A percentile compares a stretch with the other conserved stretches of the same genome.
Evolutionary conservation across 345 rosid genomes (phyloP).

Genomic region (Syzygium aromaticum): DNA sequence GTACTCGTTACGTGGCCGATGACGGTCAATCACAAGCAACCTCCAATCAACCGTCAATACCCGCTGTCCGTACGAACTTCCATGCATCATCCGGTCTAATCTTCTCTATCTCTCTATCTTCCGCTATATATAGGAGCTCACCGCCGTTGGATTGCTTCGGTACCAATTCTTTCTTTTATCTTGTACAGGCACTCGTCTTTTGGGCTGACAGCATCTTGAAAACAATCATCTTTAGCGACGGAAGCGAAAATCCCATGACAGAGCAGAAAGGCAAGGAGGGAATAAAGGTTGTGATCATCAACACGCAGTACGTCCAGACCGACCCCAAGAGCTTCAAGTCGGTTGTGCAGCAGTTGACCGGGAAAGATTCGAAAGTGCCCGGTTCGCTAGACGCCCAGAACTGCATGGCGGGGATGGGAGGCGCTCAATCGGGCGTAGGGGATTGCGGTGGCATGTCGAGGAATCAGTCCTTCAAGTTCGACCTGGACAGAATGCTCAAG

Average conservation of each 20-base stretch:
- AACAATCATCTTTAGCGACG: background rate
- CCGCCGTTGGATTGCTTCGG: background rate
- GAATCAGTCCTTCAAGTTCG: constrained; percentile 16
- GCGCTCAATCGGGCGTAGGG: background rate
- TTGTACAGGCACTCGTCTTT: background rate
- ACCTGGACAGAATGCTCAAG: constrained; percentile 27
- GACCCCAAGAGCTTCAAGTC: constrained; percentile 43
- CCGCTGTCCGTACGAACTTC: background rate
- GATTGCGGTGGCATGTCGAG: constrained; percentile 5
- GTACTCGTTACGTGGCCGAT: background rate
- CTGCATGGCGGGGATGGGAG: background rate
- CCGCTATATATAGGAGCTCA: background rate
- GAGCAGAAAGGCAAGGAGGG: background rate
- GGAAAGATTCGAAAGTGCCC: constrained; percentile 33
- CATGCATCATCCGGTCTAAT: background rate
- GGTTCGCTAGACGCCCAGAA: background rate
- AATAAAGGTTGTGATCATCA: constrained; percentile 38
- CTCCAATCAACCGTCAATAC: background rate
- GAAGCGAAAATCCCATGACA: background rate
- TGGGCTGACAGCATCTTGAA: background rate
- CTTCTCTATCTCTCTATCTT: background rate
- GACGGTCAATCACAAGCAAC: background rate
- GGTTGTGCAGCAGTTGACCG: constrained; percentile 49
- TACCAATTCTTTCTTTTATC: background rate
- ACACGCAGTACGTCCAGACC: constrained; percentile 35